These are phyloP conservation scores for Cyclocybe cylindracea DNA, from an alignment of 768 basidiomycete genomes.

Conservation along the genomic window DNA sequence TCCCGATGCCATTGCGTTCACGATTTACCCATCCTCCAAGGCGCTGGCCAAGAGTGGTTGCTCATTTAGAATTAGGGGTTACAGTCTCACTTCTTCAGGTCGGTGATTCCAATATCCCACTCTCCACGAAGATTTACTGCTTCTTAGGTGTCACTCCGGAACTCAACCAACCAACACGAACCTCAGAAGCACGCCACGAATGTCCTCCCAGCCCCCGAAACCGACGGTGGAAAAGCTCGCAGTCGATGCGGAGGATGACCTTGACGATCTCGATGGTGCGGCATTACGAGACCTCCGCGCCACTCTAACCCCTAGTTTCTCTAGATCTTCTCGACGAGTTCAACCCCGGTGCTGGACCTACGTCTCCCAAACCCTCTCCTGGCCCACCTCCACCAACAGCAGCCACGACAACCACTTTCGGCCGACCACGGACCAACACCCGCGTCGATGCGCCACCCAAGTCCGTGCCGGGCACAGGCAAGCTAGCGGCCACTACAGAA, in stretches of 20 bases:
- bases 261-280: slow-evolving; percentile 69
- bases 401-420: slow-evolving; percentile 21
- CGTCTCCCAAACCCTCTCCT: slow-evolving; percentile 23
- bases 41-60: too few species aligned
- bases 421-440: slow-evolving; percentile 49
- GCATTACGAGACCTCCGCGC: slow-evolving; percentile 2
- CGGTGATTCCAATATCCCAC: too few species aligned
- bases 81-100: too few species aligned
- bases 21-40: too few species aligned
- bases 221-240: slow-evolving; percentile 20
- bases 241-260: slow-evolving; percentile 47
- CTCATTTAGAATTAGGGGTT: too few species aligned
- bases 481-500: slow-evolving; percentile 22
- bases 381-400: slow-evolving; percentile 34
- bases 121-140: too few species aligned
- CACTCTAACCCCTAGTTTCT: background rate
- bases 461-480: slow-evolving; percentile 36
- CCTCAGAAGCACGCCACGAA: background rate
- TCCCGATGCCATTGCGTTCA: too few species aligned
- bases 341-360: slow-evolving; percentile 16
- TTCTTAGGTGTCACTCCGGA: too few species aligned
- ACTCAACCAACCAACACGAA: too few species aligned
- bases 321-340: slow-evolving; percentile 52
- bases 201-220: slow-evolving; percentile 10
- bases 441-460: slow-evolving; percentile 43